Base-by-base conservation (phyloP, 2,329 filamentous ascomycete species). In the Fusarium chlamydosporum region DNA sequence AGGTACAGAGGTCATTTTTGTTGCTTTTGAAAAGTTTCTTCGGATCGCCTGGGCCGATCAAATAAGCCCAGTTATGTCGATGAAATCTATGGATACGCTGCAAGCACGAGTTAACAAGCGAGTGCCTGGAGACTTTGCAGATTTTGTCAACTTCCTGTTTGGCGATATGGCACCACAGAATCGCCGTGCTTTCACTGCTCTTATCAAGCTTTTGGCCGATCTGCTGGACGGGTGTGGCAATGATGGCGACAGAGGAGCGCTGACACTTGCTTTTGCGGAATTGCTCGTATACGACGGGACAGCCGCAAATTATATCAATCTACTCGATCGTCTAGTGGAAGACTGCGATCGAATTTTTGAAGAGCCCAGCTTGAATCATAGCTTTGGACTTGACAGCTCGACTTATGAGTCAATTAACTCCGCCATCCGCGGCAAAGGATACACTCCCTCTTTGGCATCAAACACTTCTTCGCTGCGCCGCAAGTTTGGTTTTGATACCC, bases 11-110 rank as follows among this genome's bases (percentile, higher is more conserved):
- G 89, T 95, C 20, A 86, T 98, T 7, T 97, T 97, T 75, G 91
- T 92, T 27, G 92, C 94, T 0, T 98, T 97, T 76, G 94, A 97
- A 77, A 97, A 96, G 65, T 98, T 97, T 72, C 82, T 97, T 63
- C 89, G 89, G 61, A 90, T 94, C 67, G 94, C 92, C 13, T 98
- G 95, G 95, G 89, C 87, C 61, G 92, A 95, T 69, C 91, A 93
- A 72, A 94, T 97, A 84, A 95, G 95, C 0, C 89, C 92, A 4
- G 88, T 98, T 56, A 89, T 98, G 77, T 89, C 92, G 2, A 84
- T 88, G 53, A 84, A 91, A 46, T 86, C 89, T 7, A 83, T 97
- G 37, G 87, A 91, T 58, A 88, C 89, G 3, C 84, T 98, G n/a
- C 94, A 96, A 71, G 85, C 86, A 61, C 84, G 87, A 60, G 84